phyloP scores from a whole-genome alignment of 768 basidiomycete genomes.

The Agaricus subrufescens region DNA sequence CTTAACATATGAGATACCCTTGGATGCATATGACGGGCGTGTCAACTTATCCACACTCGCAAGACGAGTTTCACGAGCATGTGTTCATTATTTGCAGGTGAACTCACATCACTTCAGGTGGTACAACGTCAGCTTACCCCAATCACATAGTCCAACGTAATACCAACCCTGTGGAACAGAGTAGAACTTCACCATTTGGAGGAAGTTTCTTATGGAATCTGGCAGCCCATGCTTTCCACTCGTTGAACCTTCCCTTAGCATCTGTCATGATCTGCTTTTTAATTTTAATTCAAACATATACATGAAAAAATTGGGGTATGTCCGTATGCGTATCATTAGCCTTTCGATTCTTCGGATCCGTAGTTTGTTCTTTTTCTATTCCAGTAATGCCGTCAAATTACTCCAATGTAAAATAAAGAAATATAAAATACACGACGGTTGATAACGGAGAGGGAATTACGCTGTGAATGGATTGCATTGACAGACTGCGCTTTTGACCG shows the following conservation, averaged over 20 bases:
- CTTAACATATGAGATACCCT: slow-evolving; percentile 70
- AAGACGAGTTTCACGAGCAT: slow-evolving; percentile 64
- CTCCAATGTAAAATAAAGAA: no score
- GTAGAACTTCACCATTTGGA: slow-evolving; percentile 70
- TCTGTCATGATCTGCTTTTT: neutral
- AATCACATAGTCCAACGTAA: slow-evolving; percentile 53
- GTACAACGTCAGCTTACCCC: neutral
- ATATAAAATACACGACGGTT: neutral
- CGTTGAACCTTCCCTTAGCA: slow-evolving; percentile 21
- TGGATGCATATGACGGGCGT: slow-evolving; percentile 62
- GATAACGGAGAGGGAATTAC: slow-evolving; percentile 9
- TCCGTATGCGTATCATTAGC: neutral
- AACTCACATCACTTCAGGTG: neutral
- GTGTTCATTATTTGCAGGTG: slow-evolving; percentile 73
- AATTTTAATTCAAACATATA: no score
- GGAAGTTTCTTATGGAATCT: slow-evolving; percentile 61
- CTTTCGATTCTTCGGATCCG: neutral
- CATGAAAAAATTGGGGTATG: neutral
- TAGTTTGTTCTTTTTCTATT: no score
- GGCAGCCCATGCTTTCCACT: slow-evolving; percentile 65
- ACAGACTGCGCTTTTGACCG: slow-evolving; percentile 64
- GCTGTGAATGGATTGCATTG: slow-evolving; percentile 66
- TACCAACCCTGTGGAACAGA: slow-evolving; percentile 65
- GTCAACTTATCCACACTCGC: slow-evolving; percentile 64
- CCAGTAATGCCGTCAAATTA: no score